Evolutionary conservation across 2,329 filamentous ascomycete genomes (phyloP).

Genomic region (Epicoccum nigrum): DNA sequence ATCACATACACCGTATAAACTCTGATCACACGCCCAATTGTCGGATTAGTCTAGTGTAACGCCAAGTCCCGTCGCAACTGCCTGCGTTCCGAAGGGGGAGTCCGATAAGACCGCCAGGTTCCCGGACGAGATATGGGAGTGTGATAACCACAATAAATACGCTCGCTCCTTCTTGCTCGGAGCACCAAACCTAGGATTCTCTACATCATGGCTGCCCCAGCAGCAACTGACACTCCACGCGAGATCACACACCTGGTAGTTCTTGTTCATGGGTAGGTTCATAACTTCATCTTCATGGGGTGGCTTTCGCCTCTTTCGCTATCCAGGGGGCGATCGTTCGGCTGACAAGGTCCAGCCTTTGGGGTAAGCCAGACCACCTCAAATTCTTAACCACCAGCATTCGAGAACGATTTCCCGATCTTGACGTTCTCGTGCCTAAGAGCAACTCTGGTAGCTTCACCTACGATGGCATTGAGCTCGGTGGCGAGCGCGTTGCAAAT

Average conservation of each 20-base stretch:
- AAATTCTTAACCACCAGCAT: conserved; percentile 70
- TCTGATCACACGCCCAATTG: not conserved
- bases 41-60: not conserved
- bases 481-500: conserved; percentile 68
- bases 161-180: conserved; percentile 15
- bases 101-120: conserved; percentile 23
- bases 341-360: conserved; percentile 61
- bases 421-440: conserved; percentile 74
- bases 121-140: conserved; percentile 29
- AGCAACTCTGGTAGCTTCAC: conserved; percentile 74
- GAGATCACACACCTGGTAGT: conserved; percentile 73
- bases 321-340: not conserved
- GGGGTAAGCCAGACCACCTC: conserved; percentile 80
- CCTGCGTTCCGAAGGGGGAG: conserved; percentile 3
- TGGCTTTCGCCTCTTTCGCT: conserved; percentile 4
- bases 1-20: not conserved
- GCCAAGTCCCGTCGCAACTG: conserved; percentile 9
- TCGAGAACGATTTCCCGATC: conserved; percentile 63
- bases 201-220: conserved; percentile 23
- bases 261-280: conserved; percentile 72
- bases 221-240: conserved; percentile 13
- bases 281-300: conserved; percentile 8
- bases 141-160: conserved; percentile 20
- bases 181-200: not conserved
- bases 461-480: conserved; percentile 71